Evolutionary conservation across 257 asterid genomes (phyloP).

Genomic region (Nicotiana benthamiana): DNA sequence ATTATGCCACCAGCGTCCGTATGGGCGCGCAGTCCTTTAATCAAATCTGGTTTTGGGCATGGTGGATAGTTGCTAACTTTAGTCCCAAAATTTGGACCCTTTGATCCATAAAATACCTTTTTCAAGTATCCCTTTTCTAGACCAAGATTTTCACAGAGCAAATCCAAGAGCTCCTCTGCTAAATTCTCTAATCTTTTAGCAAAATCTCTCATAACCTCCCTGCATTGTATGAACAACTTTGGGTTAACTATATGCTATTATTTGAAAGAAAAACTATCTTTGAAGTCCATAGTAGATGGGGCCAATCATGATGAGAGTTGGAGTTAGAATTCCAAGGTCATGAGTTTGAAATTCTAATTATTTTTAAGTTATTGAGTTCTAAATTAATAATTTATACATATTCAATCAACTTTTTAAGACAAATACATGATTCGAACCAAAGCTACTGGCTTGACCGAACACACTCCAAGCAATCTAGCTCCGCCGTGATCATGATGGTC

Average conservation of each 20-base stretch:
- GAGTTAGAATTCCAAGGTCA: no score
- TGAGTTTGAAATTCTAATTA: no score
- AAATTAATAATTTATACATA: no score
- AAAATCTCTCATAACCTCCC: slow-evolving; percentile 59
- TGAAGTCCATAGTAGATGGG: no score
- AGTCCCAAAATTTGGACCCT: slow-evolving; percentile 52
- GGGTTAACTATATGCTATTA: not conserved
- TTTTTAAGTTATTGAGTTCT: no score
- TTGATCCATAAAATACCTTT: slow-evolving; percentile 35
- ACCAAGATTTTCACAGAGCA: slow-evolving; percentile 51
- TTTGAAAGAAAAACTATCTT: no score
- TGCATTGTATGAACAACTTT: slow-evolving; percentile 5
- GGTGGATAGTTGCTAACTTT: slow-evolving; percentile 71
- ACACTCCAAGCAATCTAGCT: no score
- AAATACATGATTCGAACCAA: no score
- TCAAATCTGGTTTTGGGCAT: slow-evolving; percentile 48
- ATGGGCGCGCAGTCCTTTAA: slow-evolving; percentile 60
- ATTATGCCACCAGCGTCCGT: slow-evolving; percentile 77
- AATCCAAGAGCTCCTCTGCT: slow-evolving; percentile 43
- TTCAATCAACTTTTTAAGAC: no score
- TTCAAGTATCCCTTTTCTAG: slow-evolving; percentile 44
- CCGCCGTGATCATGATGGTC: not conserved
- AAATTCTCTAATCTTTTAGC: slow-evolving; percentile 40
- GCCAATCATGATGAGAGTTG: no score
- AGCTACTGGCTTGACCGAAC: no score